Percentiles rank a stretch among this genome's conserved stretches.
phyloP scores from a whole-genome alignment of 805 yeast genomes.

The Lipomyces yamadae region DNA sequence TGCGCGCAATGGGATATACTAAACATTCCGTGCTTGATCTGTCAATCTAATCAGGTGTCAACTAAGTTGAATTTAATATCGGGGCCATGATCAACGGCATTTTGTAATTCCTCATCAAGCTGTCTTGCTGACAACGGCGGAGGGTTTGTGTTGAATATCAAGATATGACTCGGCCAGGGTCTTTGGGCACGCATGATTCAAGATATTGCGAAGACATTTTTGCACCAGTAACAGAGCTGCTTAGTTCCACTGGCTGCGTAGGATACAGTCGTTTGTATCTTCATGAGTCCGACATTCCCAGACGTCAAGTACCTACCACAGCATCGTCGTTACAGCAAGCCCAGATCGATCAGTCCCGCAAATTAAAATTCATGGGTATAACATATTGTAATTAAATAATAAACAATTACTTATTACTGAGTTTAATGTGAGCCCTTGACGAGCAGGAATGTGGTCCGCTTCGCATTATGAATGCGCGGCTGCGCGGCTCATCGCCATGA shows the following conservation, averaged over 20 bases:
- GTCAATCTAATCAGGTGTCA: not conserved
- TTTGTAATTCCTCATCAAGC: not conserved
- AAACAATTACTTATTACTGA: no score
- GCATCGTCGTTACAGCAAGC: not conserved
- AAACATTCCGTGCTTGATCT: constrained; percentile 24
- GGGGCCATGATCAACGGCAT: not conserved
- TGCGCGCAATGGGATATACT: constrained; percentile 31
- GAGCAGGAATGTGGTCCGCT: no score
- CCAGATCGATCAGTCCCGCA: not conserved
- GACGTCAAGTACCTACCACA: not conserved
- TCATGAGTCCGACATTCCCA: not conserved
- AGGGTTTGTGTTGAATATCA: not conserved
- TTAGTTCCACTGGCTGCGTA: not conserved
- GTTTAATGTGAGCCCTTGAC: no score
- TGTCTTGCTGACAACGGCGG: not conserved
- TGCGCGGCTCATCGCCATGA: no score
- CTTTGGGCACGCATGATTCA: not conserved
- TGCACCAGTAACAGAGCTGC: not conserved
- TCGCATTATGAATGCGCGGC: no score
- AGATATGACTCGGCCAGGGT: not conserved
- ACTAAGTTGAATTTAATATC: not conserved
- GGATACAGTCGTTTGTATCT: not conserved
- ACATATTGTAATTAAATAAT: no score
- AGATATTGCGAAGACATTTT: not conserved
- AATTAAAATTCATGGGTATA: no score